Conservation (phyloP, 352 stramenopile genomes). For the Thalassiosira mediterranea region DNA sequence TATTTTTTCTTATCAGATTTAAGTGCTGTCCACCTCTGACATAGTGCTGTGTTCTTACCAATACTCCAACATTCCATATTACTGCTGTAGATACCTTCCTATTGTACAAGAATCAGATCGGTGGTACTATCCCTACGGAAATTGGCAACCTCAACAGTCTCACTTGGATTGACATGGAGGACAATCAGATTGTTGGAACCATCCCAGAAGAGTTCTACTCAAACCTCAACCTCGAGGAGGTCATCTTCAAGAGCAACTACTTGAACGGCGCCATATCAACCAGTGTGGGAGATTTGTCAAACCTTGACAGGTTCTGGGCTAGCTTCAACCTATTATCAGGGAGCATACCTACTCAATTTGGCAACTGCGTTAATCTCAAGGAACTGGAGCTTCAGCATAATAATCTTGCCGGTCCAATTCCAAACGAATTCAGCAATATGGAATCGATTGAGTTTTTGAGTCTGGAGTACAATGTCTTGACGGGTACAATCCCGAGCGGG, state of each 20-base stretch:
- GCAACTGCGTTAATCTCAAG: conserved; percentile 46
- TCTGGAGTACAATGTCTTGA: conserved; percentile 19
- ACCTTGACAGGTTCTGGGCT: conserved; percentile 43
- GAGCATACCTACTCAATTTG: conserved; percentile 21
- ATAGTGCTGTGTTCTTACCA: not conserved
- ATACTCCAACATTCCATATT: conserved; percentile 5
- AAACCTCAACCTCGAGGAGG: conserved; percentile 54
- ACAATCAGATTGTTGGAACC: conserved; percentile 65
- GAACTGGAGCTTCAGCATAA: conserved; percentile 64
- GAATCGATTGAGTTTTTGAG: conserved; percentile 15
- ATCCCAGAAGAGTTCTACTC: conserved; percentile 65
- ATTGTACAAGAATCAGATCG: conserved; percentile 57
- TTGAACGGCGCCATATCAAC: conserved; percentile 58
- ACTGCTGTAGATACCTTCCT: conserved; percentile 42
- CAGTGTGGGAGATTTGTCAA: conserved; percentile 53
- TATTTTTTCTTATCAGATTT: not conserved
- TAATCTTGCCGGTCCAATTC: conserved; percentile 28
- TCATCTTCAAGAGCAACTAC: conserved; percentile 66
- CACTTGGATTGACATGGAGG: conserved; percentile 62
- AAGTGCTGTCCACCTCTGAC: too few relatives aligned
- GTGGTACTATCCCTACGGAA: conserved; percentile 55
- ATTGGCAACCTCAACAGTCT: conserved; percentile 61
- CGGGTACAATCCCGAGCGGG: conserved; percentile 35
- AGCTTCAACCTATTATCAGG: conserved; percentile 48
- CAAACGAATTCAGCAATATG: conserved; percentile 14